Evolutionary conservation across 1,284 basidiomycete species (phyloP), one percentile per base, ranked within the genome.

Genomic region (Dichomitus squalens): DNA sequence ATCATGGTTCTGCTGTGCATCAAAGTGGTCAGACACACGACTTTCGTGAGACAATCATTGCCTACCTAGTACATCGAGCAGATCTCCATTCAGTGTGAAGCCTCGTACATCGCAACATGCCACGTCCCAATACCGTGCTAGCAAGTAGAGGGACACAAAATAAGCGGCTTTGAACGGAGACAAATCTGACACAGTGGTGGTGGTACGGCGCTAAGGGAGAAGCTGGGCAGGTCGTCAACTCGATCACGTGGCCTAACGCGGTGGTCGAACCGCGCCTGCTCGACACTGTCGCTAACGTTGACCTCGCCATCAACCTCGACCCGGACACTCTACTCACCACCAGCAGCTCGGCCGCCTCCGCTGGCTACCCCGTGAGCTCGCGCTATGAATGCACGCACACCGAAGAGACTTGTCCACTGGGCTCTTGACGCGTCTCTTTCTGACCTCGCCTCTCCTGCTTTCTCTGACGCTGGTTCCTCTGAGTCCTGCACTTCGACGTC

Each of bases 321-420:
- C 25, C 4, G 47, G 16, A 25, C 21, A 44, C 23, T 18, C 20
- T 23, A 8, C 16, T 36, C 11, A 21, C 39, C 27, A 20, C 33
- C 12, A 33, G 31, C 20, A 34, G 33, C n/a, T 29, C 23, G 18
- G 14, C 35, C 9, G 9, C 23, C 31, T 36, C 27, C 2, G 0
- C 9, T 27, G 23, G n/a, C n/a, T 21, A 25, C 27, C 6, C 6
- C 29, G 35, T 7, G 16, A 8, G 33, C 25, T 12, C 23, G 21
- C 36, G 20, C 5, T 9, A 63, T 64, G 55, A 14, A 53, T 33
- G 23, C 63, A 16, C 60, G 55, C 33, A 70, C 69, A 35, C 66
- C 67, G 2, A 70, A 66, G 61, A 72, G 70, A 53, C 61, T 68
- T 6, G 71, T 74, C 3, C 72, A 74, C 43, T 74, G 72, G 72